phyloP scores from a whole-genome alignment of 176 grass and related monocot species.

The Tuctoria greenei region DNA sequence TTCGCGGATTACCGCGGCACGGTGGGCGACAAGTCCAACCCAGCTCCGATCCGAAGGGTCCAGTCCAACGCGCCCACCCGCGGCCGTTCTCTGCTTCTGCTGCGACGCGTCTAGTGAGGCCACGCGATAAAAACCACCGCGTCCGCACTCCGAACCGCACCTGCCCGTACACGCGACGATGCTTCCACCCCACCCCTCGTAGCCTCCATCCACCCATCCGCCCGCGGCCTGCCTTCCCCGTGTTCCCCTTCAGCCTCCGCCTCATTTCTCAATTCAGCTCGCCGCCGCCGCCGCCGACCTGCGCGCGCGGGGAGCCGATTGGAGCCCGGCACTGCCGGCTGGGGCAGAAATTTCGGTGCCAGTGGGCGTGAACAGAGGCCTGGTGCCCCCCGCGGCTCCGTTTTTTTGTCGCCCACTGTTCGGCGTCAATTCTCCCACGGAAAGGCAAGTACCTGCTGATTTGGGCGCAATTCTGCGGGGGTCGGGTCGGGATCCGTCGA shows the following conservation, averaged over 20 bases:
- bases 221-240: not conserved
- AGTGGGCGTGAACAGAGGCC: not conserved
- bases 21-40: constrained; percentile 32
- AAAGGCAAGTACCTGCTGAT: constrained; percentile 26
- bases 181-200: constrained; percentile 34
- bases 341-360: not conserved
- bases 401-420: constrained; percentile 22
- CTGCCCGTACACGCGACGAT: constrained; percentile 12
- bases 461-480: not conserved
- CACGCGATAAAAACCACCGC: constrained; percentile 52
- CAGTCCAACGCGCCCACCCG: constrained; percentile 32
- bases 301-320: constrained; percentile 5
- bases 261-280: constrained; percentile 12
- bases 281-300: constrained; percentile 37
- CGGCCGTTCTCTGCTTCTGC: not conserved
- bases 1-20: constrained; percentile 2
- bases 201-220: constrained; percentile 18
- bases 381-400: not conserved
- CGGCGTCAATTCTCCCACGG: constrained; percentile 29
- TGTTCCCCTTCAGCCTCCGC: constrained; percentile 8
- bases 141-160: not conserved
- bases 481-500: constrained; percentile 33
- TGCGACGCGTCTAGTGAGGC: constrained; percentile 11
- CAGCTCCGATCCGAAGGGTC: constrained; percentile 1
- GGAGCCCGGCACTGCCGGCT: constrained; percentile 2